Evolutionary conservation across 441 rosid genomes (phyloP).

Genomic region (Eutrema salsugineum): DNA sequence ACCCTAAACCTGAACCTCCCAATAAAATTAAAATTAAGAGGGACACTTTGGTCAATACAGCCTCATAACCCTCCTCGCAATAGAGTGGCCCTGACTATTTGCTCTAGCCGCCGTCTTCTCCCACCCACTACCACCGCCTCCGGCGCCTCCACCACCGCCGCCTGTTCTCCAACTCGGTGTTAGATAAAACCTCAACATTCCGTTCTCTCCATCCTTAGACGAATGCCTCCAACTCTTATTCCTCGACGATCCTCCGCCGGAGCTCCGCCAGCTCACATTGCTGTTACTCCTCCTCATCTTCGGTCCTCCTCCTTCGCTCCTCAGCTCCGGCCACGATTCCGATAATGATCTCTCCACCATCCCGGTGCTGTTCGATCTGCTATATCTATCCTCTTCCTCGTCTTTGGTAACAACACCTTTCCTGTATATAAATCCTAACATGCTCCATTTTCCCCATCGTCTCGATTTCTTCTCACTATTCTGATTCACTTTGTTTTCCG

Average conservation of each 20-base stretch:
- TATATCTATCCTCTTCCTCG: conserved; percentile 54
- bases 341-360: conserved; percentile 68
- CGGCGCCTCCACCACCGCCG: neutral
- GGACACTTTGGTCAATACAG: conserved; percentile 52
- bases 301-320: conserved; percentile 50
- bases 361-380: conserved; percentile 49
- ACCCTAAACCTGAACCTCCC: neutral
- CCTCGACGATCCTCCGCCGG: conserved; percentile 55
- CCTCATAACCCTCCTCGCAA: conserved; percentile 79
- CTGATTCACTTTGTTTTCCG: conserved; percentile 55
- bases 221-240: conserved; percentile 78
- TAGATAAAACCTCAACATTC: conserved; percentile 76
- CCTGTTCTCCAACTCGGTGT: conserved; percentile 49
- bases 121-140: conserved; percentile 37
- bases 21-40: neutral
- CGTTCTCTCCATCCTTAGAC: conserved; percentile 66
- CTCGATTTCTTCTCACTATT: conserved; percentile 55
- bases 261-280: conserved; percentile 87
- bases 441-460: conserved; percentile 85
- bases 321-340: conserved; percentile 77
- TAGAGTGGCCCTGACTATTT: conserved; percentile 65
- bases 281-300: conserved; percentile 86
- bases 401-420: conserved; percentile 45
- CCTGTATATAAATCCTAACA: conserved; percentile 70
- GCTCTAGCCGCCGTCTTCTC: conserved; percentile 56